Evolutionary conservation across 2,329 filamentous ascomycete genomes (phyloP), one percentile per base, ranked within the genome.

Genomic region (Colletotrichum lupini): DNA sequence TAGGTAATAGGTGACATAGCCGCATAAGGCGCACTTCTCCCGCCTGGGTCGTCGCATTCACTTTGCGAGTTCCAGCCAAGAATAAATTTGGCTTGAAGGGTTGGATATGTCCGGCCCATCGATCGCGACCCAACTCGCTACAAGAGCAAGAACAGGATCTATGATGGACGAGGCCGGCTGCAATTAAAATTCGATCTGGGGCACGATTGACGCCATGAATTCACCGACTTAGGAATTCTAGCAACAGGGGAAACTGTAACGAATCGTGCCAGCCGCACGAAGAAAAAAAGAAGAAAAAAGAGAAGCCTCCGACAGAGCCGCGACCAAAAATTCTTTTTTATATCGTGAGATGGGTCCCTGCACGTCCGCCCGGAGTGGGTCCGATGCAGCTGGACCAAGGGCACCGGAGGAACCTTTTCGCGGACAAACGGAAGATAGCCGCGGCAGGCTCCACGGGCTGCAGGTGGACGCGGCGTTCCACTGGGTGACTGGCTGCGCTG

Each of bases 121-220:
- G 78, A 79, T 77, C 81, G 66, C 61, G 58, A 70, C 49, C 52
- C 49, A 73, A 61, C 55, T 53, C 52, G 67, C 63, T 58, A 32
- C 42, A 30, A 22, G 30, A 26, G 46, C 49, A 60, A 35, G 32
- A 28, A 16, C 16, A 35, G 46, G 70, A 73, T 62, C 69, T 68
- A 28, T 65, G 77, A 77, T 80, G 77, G 81, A 81, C 85, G 84
- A 85, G 83, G 87, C 85, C 87, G 84, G 87, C 86, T 94, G 93
- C 93, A 95, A 96, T 96, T 93, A 88, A 89, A 49, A 85, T 85
- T 93, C 84, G 74, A 81, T 94, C 93, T 95, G 89, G 89, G 92
- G 91, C 92, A 90, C 89, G 90, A 93, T 90, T 91, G 93, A 95
- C 93, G 92, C 93, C 84, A 80, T 79, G 76, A 76, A 86, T 88